Evolutionary conservation across 371 early-diverging fungal genomes (phyloP), one percentile per base, ranked within the genome.

Genomic region (Mycotypha africana): DNA sequence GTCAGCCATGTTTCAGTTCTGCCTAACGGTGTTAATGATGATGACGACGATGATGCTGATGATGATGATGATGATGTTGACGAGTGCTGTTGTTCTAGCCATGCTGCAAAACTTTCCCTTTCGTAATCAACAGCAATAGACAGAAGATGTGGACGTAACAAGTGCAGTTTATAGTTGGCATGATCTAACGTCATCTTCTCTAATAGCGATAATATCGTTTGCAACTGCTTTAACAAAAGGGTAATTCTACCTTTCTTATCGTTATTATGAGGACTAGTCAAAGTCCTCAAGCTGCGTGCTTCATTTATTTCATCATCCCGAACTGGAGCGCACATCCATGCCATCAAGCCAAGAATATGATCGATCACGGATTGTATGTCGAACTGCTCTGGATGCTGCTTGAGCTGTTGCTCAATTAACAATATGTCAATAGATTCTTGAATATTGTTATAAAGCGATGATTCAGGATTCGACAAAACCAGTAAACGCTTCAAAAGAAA

Each of bases 161-260:
- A 53, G 28, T 75, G 72, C 11, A 89, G 52, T 2, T 74, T 62
- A 48, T 73, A 85, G 62, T 91, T 89, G 42, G 80, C 69, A n/a
- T 86, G 57, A 48, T 91, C 91, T 4, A 88, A 59, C 26, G 70
- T 72, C 91, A 91, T 89, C 17, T 68, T 56, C 17, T 88, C 88
- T 23, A 86, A 55, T 5, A 89, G 53, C n/a, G n/a, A n/a, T n/a
- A n/a, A n/a, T n/a, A n/a, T n/a, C n/a, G n/a, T n/a, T n/a, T n/a
- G n/a, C n/a, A n/a, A n/a, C n/a, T n/a, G n/a, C n/a, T n/a, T n/a
- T n/a, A n/a, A n/a, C n/a, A n/a, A n/a, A n/a, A n/a, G n/a, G n/a
- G n/a, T 31, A n/a, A 42, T 21, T 21, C 23, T 38, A 2, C 34
- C n/a, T 4, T 6, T 33, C 35, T 28, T 0, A 3, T 55, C 4